phyloP scores from a whole-genome alignment of 2,329 filamentous ascomycete genomes.

The Epichloe amarillans region DNA sequence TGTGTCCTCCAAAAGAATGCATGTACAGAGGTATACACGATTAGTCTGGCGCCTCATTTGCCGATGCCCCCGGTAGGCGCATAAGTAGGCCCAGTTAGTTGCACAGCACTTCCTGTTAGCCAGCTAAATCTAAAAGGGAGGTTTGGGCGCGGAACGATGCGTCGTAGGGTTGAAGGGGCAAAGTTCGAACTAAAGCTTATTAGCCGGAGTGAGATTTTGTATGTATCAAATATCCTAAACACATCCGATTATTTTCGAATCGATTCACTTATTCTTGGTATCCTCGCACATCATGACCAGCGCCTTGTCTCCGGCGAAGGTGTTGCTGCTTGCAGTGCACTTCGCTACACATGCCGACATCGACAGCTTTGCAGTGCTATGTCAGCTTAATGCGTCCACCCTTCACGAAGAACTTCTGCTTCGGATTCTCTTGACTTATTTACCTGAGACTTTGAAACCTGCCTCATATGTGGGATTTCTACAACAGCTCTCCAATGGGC shows the following conservation, averaged over 20 bases:
- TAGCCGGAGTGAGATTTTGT: not conserved
- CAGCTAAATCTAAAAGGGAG: not conserved
- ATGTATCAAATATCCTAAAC: not conserved
- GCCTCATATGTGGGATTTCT: constrained; percentile 49
- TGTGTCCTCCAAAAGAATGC: too few species aligned
- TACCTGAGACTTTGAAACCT: constrained; percentile 59
- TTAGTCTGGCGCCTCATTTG: not conserved
- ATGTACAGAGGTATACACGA: not conserved
- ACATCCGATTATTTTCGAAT: not conserved
- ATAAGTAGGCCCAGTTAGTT: not conserved
- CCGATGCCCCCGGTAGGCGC: not conserved
- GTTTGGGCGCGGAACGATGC: not conserved
- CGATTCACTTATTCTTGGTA: not conserved
- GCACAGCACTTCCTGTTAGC: not conserved
- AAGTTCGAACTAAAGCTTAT: not conserved
- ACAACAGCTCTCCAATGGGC: constrained; percentile 37
- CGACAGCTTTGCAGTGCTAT: constrained; percentile 45
- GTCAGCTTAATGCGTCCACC: constrained; percentile 40
- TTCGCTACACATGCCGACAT: constrained; percentile 55
- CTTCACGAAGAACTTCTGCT: constrained; percentile 53
- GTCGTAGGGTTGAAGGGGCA: not conserved
- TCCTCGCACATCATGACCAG: not conserved
- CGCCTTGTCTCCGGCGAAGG: constrained; percentile 50
- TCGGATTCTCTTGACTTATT: constrained; percentile 60
- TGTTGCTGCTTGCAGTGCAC: constrained; percentile 59